phyloP scores from a whole-genome alignment of 2,329 filamentous ascomycete genomes.

The Periglandula ipomoeae region DNA sequence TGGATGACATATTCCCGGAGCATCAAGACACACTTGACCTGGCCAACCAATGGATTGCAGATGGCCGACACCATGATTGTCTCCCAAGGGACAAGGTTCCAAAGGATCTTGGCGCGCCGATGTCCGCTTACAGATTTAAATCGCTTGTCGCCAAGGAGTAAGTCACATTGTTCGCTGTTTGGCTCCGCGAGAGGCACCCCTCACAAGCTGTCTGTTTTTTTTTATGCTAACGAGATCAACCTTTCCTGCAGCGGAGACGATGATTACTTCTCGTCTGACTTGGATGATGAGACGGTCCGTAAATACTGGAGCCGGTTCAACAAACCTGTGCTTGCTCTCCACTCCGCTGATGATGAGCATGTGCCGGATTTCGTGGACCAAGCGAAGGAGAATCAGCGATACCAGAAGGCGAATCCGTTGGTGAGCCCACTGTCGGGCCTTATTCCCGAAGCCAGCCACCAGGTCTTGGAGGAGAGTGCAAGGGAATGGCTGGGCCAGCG shows the following conservation, averaged over 20 bases:
- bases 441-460: conserved; percentile 44
- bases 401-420: conserved; percentile 36
- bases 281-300: conserved; percentile 46
- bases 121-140: conserved; percentile 44
- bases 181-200: neutral
- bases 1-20: conserved; percentile 36
- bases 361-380: conserved; percentile 52
- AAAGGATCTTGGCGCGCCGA: conserved; percentile 29
- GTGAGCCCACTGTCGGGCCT: conserved; percentile 42
- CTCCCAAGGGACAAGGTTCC: conserved; percentile 41
- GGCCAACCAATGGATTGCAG: conserved; percentile 45
- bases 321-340: conserved; percentile 53
- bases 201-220: neutral
- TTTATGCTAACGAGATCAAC: neutral
- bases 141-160: conserved; percentile 42
- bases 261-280: conserved; percentile 79
- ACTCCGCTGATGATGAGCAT: conserved; percentile 57
- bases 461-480: conserved; percentile 35
- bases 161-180: conserved; percentile 16
- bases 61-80: conserved; percentile 44
- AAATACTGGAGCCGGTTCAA: conserved; percentile 57
- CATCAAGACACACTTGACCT: conserved; percentile 36
- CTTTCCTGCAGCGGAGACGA: conserved; percentile 53
- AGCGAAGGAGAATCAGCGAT: conserved; percentile 45
- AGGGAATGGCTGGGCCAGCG: conserved; percentile 40